A percentile compares a stretch with the other conserved stretches of the same genome.
phyloP scores from a whole-genome alignment of 768 basidiomycete species.

The Neoboletus brunneissimus region DNA sequence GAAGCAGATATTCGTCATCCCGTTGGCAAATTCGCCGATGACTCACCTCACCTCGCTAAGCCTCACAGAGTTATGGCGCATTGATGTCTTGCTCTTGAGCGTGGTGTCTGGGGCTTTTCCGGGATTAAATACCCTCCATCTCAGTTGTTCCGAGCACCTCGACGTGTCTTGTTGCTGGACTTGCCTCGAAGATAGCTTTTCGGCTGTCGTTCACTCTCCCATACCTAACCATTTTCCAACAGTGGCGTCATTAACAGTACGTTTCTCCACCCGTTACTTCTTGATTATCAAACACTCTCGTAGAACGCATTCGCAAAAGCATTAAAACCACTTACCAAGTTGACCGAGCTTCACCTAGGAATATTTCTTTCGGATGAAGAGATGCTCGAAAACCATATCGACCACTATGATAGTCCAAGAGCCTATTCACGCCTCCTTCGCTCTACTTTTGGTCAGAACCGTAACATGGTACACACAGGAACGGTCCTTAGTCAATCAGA shows the following conservation, averaged over 20 bases:
- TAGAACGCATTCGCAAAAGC: slow-evolving; percentile 44
- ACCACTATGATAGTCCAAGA: slow-evolving; percentile 27
- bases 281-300: slow-evolving; percentile 4
- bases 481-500: slow-evolving; percentile 27
- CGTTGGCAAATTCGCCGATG: slow-evolving; percentile 28
- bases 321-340: slow-evolving; percentile 44
- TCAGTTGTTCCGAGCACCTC: slow-evolving; percentile 60
- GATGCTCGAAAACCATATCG: slow-evolving; percentile 45
- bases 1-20: slow-evolving; percentile 32
- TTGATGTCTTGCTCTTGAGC: slow-evolving; percentile 48
- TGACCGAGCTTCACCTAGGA: slow-evolving; percentile 56
- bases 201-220: slow-evolving; percentile 57
- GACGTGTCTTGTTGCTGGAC: slow-evolving; percentile 57
- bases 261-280: slow-evolving; percentile 19
- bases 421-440: slow-evolving; percentile 19
- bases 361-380: slow-evolving; percentile 58
- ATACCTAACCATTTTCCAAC: slow-evolving; percentile 50
- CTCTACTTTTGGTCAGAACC: slow-evolving; percentile 8
- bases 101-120: slow-evolving; percentile 48
- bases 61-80: slow-evolving; percentile 54
- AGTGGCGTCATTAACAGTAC: slow-evolving; percentile 49
- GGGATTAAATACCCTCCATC: slow-evolving; percentile 44
- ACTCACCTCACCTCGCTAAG: slow-evolving; percentile 45
- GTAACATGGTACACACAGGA: not conserved
- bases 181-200: slow-evolving; percentile 63